A percentile compares a stretch with the other conserved stretches of the same genome.
Conservation (phyloP, 129 eudicot genomes). For the Lactuca saligna region DNA sequence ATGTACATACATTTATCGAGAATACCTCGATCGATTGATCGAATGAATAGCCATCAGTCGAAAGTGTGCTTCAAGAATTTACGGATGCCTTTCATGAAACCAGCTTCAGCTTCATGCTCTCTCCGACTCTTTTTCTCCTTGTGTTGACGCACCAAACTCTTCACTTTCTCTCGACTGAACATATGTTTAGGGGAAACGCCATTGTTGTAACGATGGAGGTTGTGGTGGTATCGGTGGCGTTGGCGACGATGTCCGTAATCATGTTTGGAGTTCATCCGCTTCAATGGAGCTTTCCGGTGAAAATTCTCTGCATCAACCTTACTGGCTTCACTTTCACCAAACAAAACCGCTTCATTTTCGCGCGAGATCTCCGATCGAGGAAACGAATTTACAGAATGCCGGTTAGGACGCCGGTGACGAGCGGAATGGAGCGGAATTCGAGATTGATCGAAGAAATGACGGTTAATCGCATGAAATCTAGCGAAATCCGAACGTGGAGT, state of each 20-base stretch:
- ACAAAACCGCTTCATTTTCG: background rate
- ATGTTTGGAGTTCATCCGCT: conserved; percentile 18
- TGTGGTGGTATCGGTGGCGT: conserved; percentile 19
- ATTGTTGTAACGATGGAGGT: conserved; percentile 8
- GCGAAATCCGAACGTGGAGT: conserved; percentile 28
- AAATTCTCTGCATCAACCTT: background rate
- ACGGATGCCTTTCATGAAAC: conserved; percentile 34
- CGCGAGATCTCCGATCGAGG: conserved; percentile 17
- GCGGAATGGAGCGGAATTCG: background rate
- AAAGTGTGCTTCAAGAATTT: conserved; percentile 32
- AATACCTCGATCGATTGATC: background rate
- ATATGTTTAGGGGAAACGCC: conserved; percentile 12
- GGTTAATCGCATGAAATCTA: conserved; percentile 33
- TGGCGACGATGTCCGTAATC: conserved; percentile 13
- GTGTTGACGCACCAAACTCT: conserved; percentile 9
- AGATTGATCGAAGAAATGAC: conserved; percentile 25
- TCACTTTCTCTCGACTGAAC: conserved; percentile 18
- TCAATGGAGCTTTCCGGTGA: conserved; percentile 6
- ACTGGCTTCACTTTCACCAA: background rate
- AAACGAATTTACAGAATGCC: background rate
- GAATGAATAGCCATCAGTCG: conserved; percentile 21
- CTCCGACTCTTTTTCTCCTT: conserved; percentile 8
- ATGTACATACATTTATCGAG: conserved; percentile 18
- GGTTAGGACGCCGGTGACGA: conserved; percentile 17
- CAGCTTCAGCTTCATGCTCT: conserved; percentile 8